Base-by-base conservation (phyloP, 1,139 yeast species). In the Kodamaea sp. region DNA sequence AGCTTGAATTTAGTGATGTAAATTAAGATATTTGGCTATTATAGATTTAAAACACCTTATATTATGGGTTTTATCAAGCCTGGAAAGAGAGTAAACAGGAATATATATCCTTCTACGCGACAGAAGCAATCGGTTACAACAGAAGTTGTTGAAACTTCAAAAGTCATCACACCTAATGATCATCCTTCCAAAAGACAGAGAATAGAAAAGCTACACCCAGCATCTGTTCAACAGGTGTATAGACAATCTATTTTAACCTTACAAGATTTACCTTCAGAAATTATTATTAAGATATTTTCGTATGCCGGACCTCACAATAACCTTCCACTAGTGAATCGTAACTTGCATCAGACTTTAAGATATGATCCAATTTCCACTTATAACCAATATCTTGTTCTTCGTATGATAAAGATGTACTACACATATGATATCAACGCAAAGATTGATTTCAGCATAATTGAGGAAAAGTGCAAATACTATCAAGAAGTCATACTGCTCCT, bases 211-310 rank as follows among this genome's bases (percentile, higher is more conserved):
- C 20, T 15, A 15, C 20, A 15, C 20, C 20, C n/a, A n/a, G n/a
- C n/a, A n/a, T n/a, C 3, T 15, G 20, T 15, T 3, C 20, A 15
- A 15, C 20, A 15, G 20, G 20, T 15, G 4, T 15, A 3, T 15
- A 15, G 20, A 15, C 20, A 15, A 15, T 15, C 20, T 15, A 15
- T 31, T 35, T 44, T 47, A 20, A 48, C 43, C 28, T 38, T 52
- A 12, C 53, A 51, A 35, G 42, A 50, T 12, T 49, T 70, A 11
- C 75, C 77, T 1, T 37, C 45, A 5, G 73, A 69, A 35, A 39
- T 70, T 1, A 36, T 70, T 8, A 45, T 47, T 11, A 48, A 52
- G 27, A 63, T 71, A 15, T 70, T 65, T 44, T 47, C 63, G 6
- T 43, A 45, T 22, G 51, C 65, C 1, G 65, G 68, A 6, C 49